Conservation (phyloP, 805 yeast genomes). For the Saccharomycopsis schoenii region DNA sequence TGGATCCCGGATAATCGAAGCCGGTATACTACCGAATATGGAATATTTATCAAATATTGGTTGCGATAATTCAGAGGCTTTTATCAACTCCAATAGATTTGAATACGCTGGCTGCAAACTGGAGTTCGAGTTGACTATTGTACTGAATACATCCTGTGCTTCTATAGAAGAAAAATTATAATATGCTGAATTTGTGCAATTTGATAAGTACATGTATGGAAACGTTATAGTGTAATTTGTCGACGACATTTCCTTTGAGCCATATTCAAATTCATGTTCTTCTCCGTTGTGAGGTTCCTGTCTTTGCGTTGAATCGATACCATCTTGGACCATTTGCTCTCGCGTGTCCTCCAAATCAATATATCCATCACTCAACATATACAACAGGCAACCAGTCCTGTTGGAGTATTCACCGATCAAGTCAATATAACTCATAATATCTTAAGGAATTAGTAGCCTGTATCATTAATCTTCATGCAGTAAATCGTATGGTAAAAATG, state of each 20-base stretch:
- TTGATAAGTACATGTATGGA: neutral
- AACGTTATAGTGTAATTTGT: neutral
- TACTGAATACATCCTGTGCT: neutral
- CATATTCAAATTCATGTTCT: neutral
- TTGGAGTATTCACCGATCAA: neutral
- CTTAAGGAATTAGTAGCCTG: too few relatives aligned
- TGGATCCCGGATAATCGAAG: conserved; percentile 1
- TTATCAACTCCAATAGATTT: neutral
- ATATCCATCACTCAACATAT: neutral
- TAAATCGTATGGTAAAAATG: too few relatives aligned
- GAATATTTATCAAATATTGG: neutral
- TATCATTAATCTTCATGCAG: too few relatives aligned
- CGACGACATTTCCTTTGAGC: neutral
- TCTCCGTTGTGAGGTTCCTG: neutral
- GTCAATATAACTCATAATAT: neutral
- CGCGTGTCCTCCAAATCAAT: neutral
- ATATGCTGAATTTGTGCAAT: neutral
- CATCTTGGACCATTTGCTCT: neutral
- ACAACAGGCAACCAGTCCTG: neutral
- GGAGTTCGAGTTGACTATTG: neutral
- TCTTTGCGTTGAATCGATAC: neutral
- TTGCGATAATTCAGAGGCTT: neutral
- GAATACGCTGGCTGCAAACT: neutral
- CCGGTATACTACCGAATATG: neutral
- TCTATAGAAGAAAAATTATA: neutral